These are phyloP conservation scores for Termitomyces sp. DNA, from an alignment of 768 basidiomycete species.

Conservation along the genomic window DNA sequence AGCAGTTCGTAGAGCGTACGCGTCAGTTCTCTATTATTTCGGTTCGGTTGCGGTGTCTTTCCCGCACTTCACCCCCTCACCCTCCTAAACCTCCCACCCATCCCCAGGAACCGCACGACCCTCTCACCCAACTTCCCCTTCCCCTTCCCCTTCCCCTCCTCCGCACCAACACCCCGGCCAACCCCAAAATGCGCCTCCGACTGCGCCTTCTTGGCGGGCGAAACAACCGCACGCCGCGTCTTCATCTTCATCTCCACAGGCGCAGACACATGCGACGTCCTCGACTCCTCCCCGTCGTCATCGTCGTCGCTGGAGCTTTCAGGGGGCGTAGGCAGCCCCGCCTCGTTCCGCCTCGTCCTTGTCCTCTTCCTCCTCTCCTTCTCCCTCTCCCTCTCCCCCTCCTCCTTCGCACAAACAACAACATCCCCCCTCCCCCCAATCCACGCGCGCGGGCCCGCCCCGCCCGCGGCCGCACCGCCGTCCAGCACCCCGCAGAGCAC, in stretches of 20 bases:
- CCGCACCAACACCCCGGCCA: background rate
- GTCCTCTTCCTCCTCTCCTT: background rate
- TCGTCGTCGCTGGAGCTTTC: conserved; percentile 5
- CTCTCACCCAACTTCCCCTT: too few relatives aligned
- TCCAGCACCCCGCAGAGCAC: conserved; percentile 27
- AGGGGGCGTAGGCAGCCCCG: conserved; percentile 14
- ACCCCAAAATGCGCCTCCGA: background rate
- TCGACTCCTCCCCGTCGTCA: too few relatives aligned
- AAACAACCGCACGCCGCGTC: background rate
- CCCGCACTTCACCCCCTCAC: too few relatives aligned
- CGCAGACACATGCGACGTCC: too few relatives aligned
- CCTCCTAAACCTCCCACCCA: too few relatives aligned
- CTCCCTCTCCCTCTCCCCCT: background rate
- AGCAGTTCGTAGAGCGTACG: too few relatives aligned
- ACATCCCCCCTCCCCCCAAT: conserved; percentile 9
- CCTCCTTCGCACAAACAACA: background rate
- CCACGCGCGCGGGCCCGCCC: conserved; percentile 16
- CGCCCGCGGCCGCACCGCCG: conserved; percentile 1
- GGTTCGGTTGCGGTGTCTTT: too few relatives aligned
- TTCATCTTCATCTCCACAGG: background rate
- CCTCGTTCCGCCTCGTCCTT: conserved; percentile 7
- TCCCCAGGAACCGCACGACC: too few relatives aligned
- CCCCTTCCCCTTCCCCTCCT: too few relatives aligned
- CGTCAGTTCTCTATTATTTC: too few relatives aligned
- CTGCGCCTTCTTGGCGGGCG: background rate